A percentile compares a stretch with the other conserved stretches of the same genome.
Conservation (phyloP, 257 asterid species). For the Cruciata laevipes region DNA sequence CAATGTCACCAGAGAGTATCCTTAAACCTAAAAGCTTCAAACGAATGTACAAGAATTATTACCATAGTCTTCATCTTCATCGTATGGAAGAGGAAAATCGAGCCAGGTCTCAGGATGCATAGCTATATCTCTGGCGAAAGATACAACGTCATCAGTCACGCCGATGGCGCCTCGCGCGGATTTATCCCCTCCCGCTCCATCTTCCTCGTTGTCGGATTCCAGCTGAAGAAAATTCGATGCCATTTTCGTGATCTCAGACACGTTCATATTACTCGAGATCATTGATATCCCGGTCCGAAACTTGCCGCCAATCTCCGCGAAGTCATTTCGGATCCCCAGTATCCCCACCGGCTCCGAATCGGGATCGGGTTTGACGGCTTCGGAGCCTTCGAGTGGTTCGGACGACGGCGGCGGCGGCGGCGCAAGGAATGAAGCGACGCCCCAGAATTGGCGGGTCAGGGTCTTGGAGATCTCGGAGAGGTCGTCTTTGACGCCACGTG, state of each 20-base stretch:
- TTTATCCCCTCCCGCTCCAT: slow-evolving; percentile 19
- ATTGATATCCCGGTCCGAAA: slow-evolving; percentile 78
- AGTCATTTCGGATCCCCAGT: slow-evolving; percentile 68
- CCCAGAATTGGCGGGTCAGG: slow-evolving; percentile 90
- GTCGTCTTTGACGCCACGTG: slow-evolving; percentile 93
- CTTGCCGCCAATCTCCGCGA: slow-evolving; percentile 91
- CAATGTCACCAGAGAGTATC: not conserved
- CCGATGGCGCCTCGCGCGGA: slow-evolving; percentile 54
- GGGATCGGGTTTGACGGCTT: not conserved
- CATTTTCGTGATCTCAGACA: slow-evolving; percentile 77
- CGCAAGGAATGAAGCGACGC: slow-evolving; percentile 94
- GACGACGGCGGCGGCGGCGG: slow-evolving; percentile 65
- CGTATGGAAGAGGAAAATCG: slow-evolving; percentile 68
- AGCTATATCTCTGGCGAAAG: slow-evolving; percentile 67
- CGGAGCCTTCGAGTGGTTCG: slow-evolving; percentile 3
- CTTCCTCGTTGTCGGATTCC: slow-evolving; percentile 70
- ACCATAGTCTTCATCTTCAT: slow-evolving; percentile 34
- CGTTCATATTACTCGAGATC: slow-evolving; percentile 71
- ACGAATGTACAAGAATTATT: not conserved
- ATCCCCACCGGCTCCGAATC: slow-evolving; percentile 21
- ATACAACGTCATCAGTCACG: slow-evolving; percentile 75
- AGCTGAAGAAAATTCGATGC: slow-evolving; percentile 78
- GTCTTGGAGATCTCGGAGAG: slow-evolving; percentile 85
- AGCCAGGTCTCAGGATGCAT: slow-evolving; percentile 95
- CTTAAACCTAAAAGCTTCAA: not conserved